Evolutionary conservation across 495 filamentous ascomycete species (phyloP).

Genomic region (Xylaria flabelliformis): DNA sequence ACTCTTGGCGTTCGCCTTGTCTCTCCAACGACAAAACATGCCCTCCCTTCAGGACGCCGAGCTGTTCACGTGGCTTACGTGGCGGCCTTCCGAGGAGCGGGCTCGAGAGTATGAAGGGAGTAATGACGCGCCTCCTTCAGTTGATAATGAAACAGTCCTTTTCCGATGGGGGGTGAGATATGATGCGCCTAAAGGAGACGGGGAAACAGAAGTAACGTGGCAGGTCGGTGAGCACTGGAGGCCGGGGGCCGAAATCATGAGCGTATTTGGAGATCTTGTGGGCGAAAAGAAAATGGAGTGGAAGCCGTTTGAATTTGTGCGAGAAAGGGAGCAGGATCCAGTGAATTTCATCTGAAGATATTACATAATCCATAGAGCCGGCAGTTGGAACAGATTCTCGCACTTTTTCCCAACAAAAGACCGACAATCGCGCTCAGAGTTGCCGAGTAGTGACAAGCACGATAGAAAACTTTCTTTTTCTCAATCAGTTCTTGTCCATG

Average conservation of each 20-base stretch:
- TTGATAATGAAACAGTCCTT: slow-evolving; percentile 16
- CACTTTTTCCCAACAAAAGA: too few relatives aligned
- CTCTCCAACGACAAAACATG: slow-evolving; percentile 24
- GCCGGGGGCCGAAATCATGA: slow-evolving; percentile 25
- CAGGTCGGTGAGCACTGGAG: slow-evolving; percentile 29
- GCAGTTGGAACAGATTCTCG: too few relatives aligned
- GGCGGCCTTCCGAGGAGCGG: slow-evolving; percentile 35
- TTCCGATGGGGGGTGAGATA: slow-evolving; percentile 33
- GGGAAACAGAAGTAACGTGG: slow-evolving; percentile 28
- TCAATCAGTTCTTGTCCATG: too few relatives aligned
- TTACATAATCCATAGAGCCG: neutral
- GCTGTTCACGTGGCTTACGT: slow-evolving; percentile 35
- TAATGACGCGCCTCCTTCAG: slow-evolving; percentile 25
- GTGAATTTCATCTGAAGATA: neutral
- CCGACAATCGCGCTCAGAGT: too few relatives aligned
- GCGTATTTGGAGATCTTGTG: slow-evolving; percentile 23
- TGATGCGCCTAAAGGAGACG: slow-evolving; percentile 22
- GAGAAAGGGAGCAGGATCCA: neutral
- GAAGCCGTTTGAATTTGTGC: slow-evolving; percentile 1
- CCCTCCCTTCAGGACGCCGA: slow-evolving; percentile 34
- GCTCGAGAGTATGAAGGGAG: slow-evolving; percentile 22
- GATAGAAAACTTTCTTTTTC: too few relatives aligned
- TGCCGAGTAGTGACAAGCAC: too few relatives aligned
- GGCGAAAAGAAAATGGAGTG: neutral
- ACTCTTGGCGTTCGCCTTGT: slow-evolving; percentile 29